Base-by-base conservation (phyloP, 805 yeast species). In the Kodamaea nitidulidarum region DNA sequence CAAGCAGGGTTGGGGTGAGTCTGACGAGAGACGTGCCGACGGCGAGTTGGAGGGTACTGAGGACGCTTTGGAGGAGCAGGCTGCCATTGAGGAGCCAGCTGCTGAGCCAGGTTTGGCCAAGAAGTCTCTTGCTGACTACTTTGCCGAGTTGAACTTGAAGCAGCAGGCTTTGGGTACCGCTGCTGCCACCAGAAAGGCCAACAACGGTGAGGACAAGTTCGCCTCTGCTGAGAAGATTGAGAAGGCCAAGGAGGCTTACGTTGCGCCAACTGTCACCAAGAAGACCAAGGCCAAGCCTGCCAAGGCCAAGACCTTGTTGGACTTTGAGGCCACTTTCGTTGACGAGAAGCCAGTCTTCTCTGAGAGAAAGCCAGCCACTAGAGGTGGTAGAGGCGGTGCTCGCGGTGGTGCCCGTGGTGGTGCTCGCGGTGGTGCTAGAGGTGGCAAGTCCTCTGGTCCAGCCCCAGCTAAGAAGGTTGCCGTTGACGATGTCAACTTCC, bases 1-100 rank as follows among this genome's bases (percentile, higher is more conserved):
- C 59, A 78, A 75, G 65, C 82, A 81, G 70, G 90, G 88, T 51
- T 87, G 96, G 91, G 95, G 96, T 61, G 87, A 81, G 61, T 79
- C 82, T 67, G 70, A 73, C 58, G 74, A 71, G 61, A 54, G 59
- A 47, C 86, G 81, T 74, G 79, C 75, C 63, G 84, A 71, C 51
- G 85, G 77, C 52, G 88, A 80, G 67, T 51, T 56, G 47, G 84
- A 76, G 50, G 73, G 58, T 41, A 48, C 49, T 35, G 59, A 48
- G 27, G 67, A 60, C 34, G 84, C 76, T 45, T 56, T 46, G 24
- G 66, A 60, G 36, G 61, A 63, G 35, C 63, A 47, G 35, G 70
- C 58, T 46, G 67, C 50, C 24, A 73, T 62, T 44, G 73, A 60
- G 43, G 73, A 70, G 43, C 74, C 73, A 49, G 75, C 73, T 48